Conservation (phyloP, 2,329 filamentous ascomycete genomes). For the Fusarium agapanthi region DNA sequence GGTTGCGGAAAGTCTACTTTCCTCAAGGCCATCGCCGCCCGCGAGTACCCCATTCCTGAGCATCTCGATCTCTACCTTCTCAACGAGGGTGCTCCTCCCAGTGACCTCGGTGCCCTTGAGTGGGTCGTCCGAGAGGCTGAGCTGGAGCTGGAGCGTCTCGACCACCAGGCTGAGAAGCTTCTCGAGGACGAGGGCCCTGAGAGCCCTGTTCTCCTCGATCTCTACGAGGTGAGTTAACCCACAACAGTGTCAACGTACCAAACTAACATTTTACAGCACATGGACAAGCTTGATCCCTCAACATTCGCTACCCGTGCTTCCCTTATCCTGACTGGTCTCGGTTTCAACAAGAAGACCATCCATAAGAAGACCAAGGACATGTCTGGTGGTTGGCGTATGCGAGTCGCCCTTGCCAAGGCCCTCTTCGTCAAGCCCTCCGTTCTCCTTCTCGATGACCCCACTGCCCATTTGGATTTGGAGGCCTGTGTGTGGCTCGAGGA, state of each 20-base stretch:
- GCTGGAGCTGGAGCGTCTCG: slow-evolving; percentile 88
- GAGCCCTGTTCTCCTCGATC: slow-evolving; percentile 86
- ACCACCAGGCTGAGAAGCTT: slow-evolving; percentile 87
- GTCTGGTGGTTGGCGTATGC: slow-evolving; percentile 99
- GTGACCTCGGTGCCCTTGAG: slow-evolving; percentile 88
- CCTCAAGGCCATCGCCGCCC: slow-evolving; percentile 90
- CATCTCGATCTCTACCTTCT: slow-evolving; percentile 98
- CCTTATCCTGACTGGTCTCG: slow-evolving; percentile 96
- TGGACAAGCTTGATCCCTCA: slow-evolving; percentile 98
- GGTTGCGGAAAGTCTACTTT: slow-evolving; percentile 99
- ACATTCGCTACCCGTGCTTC: slow-evolving; percentile 96
- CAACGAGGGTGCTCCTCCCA: slow-evolving; percentile 94
- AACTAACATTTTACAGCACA: slow-evolving; percentile 69
- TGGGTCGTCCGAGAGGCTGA: slow-evolving; percentile 98
- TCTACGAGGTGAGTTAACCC: slow-evolving; percentile 83
- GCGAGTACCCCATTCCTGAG: slow-evolving; percentile 95
- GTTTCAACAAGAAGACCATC: slow-evolving; percentile 98
- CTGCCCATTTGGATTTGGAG: slow-evolving; percentile 98
- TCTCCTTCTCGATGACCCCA: slow-evolving; percentile 96
- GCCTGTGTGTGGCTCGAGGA: slow-evolving; percentile 99
- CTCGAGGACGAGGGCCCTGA: slow-evolving; percentile 94
- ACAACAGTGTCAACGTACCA: background rate
- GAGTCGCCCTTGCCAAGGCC: slow-evolving; percentile 95
- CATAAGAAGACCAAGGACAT: slow-evolving; percentile 99
- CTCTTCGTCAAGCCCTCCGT: slow-evolving; percentile 98